Evolutionary conservation across 2,329 filamentous ascomycete species (phyloP), one percentile per base, ranked within the genome.

Genomic region (Fusarium nematophilum): DNA sequence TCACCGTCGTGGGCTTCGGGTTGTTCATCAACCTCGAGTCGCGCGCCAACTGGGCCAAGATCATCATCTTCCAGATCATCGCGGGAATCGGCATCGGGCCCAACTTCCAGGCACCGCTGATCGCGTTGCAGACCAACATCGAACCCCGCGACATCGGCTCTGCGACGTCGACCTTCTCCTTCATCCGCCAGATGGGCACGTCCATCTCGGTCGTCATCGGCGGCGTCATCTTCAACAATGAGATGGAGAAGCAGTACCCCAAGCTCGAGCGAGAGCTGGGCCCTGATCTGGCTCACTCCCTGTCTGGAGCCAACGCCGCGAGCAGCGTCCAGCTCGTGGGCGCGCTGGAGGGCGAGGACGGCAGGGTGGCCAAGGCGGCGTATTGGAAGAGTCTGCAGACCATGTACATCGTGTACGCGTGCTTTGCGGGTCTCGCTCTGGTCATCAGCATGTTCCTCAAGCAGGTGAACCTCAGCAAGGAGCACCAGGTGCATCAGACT

Each of bases 201-300:
- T 83, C 87, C 3, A 83, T 88, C 15, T 87, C 86, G 0, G 83
- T 92, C 46, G 89, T 92, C 2, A 80, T 93, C 31, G 91, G 91
- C 18, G 87, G 89, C n/a, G 89, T 92, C 38, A 83, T 93, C 30
- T 93, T 93, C 76, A 88, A 92, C 74, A 93, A 93, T 71, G 78
- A 83, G 55, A 91, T 92, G 86, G 76, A 85, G 61, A 79, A 78
- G 39, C 83, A 86, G 64, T 78, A 81, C 23, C 68, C 75, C 4
- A 68, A 70, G 8, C 79, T 90, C 25, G 73, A 76, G 17, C 66
- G 75, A 25, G 73, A 81, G 4, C 79, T 91, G 0, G 83, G 83
- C 0, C 75, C 75, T 0, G 69, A 82, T 3, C 75, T 81, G 1
- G 86, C 86, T 1, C 64, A 72, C 4, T 67, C 78, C 18, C 80